Evolutionary conservation across 2,329 filamentous ascomycete species (phyloP), one percentile per base, ranked within the genome.

Genomic region (Aspergillus sp.): DNA sequence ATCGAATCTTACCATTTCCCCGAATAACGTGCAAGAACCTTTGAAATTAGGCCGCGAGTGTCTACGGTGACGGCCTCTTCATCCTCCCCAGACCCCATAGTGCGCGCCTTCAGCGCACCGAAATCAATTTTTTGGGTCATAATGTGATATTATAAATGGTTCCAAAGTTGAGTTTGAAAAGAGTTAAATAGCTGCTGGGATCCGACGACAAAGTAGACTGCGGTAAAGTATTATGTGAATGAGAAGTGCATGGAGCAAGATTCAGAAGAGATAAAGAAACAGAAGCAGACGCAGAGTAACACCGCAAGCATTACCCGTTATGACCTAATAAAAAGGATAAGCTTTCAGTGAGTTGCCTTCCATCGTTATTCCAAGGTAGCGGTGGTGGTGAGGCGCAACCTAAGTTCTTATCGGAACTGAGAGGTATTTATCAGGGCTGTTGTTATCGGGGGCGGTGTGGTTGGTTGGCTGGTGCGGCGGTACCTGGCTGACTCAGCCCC

Each of bases 11-110:
- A 92, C 88, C 93, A 97, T 80, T 99, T 96, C 67, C 95, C 93
- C 2, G 93, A 96, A 73, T 99, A 99, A 70, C 95, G 84, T 9
- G 95, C 95, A 50, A 99, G 84, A 11, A 99, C 93, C 76, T 99
- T 99, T 79, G 98, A 96, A 71, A 99, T 99, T 67, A 99, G 77
- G 44, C 95, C 95, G 70, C 96, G 85, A 49, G 95, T 99, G 72
- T 99, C 96, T 70, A 99, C 95, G 0, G 95, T 99, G 56, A 99
- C 95, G 43, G 95, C 95, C 76, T 98, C 95, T 75, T 98, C 95
- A 67, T 96, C 91, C 60, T 92, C 90, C 64, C 90, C 90, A 57
- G 91, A 89, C 56, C 84, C 87, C 79, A 99, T 85, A 25, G 95
- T 95, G 68, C 91, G 90, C 66, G 93, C 92, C 70, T 91, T 90